Percentiles rank a stretch among this genome's conserved stretches.
Evolutionary conservation across 345 rosid species (phyloP).

Genomic region (Arabidopsis suecica): DNA sequence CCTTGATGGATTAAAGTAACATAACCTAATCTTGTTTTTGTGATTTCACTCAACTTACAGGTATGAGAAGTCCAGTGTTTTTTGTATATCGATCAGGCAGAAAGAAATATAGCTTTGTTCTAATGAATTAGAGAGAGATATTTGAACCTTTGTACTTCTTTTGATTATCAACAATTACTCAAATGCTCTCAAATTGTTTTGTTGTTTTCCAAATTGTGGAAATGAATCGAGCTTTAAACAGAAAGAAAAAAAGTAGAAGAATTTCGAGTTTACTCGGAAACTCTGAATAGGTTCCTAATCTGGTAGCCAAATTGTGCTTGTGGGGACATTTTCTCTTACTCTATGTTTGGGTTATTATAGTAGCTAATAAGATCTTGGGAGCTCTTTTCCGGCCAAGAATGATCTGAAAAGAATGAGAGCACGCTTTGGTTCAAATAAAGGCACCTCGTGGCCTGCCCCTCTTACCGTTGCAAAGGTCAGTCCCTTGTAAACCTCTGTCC

Average conservation of each 20-base stretch:
- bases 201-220: constrained; percentile 31
- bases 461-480: constrained; percentile 70
- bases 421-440: constrained; percentile 59
- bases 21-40: neutral
- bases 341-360: constrained; percentile 33
- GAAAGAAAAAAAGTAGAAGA: neutral
- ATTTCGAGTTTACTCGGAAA: constrained; percentile 37
- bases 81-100: constrained; percentile 31
- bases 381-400: constrained; percentile 58
- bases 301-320: constrained; percentile 24
- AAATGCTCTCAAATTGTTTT: constrained; percentile 27
- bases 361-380: constrained; percentile 51
- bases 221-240: constrained; percentile 33
- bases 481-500: constrained; percentile 78
- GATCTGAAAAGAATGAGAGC: constrained; percentile 61
- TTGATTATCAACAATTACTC: constrained; percentile 33
- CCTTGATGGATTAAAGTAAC: constrained; percentile 69
- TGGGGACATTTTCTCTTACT: constrained; percentile 19
- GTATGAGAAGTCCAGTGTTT: constrained; percentile 25
- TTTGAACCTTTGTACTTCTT: constrained; percentile 24
- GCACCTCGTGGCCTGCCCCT: constrained; percentile 78
- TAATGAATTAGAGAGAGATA: constrained; percentile 18
- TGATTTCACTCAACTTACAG: constrained; percentile 13
- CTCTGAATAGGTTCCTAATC: constrained; percentile 38
- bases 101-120: constrained; percentile 27